phyloP scores from a whole-genome alignment of 2,329 filamentous ascomycete species.

The Nectriaceae sp. region DNA sequence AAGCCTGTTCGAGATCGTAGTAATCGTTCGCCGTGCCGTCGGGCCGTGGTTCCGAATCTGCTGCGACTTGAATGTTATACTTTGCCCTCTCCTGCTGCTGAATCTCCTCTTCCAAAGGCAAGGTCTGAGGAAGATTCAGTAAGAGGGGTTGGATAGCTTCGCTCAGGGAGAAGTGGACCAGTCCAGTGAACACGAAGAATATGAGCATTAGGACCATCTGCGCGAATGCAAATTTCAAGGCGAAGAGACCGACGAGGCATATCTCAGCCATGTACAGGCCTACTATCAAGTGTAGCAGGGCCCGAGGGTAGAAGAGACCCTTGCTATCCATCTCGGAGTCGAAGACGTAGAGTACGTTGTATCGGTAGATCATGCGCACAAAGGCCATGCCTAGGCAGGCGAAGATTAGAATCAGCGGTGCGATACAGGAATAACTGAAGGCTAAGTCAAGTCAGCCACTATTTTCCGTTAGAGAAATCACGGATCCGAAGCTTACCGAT shows the following conservation, averaged over 20 bases:
- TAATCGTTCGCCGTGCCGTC: slow-evolving; percentile 36
- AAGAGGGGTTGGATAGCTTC: slow-evolving; percentile 75
- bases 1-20: slow-evolving; percentile 36
- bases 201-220: slow-evolving; percentile 76
- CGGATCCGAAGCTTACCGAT: slow-evolving; percentile 57
- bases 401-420: slow-evolving; percentile 81
- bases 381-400: slow-evolving; percentile 75
- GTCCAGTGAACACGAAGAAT: slow-evolving; percentile 71
- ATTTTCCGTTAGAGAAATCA: background rate
- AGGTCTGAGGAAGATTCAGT: slow-evolving; percentile 76
- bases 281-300: slow-evolving; percentile 80
- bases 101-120: slow-evolving; percentile 56
- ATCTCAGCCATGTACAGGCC: slow-evolving; percentile 83
- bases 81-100: slow-evolving; percentile 50
- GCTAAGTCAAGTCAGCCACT: slow-evolving; percentile 46
- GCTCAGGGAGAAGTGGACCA: slow-evolving; percentile 76
- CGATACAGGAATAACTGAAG: slow-evolving; percentile 84
- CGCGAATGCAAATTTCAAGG: slow-evolving; percentile 64
- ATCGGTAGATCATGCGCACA: slow-evolving; percentile 86
- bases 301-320: slow-evolving; percentile 84
- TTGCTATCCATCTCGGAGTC: slow-evolving; percentile 84
- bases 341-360: slow-evolving; percentile 87
- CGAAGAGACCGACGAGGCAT: slow-evolving; percentile 84
- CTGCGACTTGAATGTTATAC: slow-evolving; percentile 30
- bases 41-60: slow-evolving; percentile 17